Percentiles rank a stretch among this genome's conserved stretches.
Conservation (phyloP, 1,284 basidiomycete species). For the Microbotryomycetes sp. region DNA sequence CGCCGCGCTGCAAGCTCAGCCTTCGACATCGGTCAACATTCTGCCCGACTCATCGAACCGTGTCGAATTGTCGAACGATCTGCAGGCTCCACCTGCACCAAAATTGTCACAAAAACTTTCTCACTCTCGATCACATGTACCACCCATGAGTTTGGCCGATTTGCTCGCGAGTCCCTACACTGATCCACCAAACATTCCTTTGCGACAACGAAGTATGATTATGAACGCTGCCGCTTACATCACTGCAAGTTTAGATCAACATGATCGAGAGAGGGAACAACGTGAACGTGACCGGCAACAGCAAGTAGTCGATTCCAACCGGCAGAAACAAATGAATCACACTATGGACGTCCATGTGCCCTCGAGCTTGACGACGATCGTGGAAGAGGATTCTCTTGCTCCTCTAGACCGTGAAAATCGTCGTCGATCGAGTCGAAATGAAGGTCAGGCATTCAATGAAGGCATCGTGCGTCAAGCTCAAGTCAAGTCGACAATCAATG, state of each 20-base stretch:
- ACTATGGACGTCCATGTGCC: not conserved
- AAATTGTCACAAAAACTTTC: not conserved
- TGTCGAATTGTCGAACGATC: too few species aligned
- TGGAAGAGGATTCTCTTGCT: not conserved
- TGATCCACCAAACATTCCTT: conserved; percentile 22
- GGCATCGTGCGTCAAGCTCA: not conserved
- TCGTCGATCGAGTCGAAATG: not conserved
- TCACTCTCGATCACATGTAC: not conserved
- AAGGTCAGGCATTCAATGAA: not conserved
- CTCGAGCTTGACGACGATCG: not conserved
- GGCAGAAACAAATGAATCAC: conserved; percentile 1
- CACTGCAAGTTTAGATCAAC: not conserved
- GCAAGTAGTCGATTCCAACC: not conserved
- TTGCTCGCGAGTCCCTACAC: conserved; percentile 15
- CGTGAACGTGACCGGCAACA: not conserved
- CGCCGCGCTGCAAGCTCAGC: too few species aligned
- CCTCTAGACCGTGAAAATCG: not conserved
- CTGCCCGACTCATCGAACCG: not conserved
- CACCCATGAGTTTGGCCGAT: conserved; percentile 14
- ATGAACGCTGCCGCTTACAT: not conserved
- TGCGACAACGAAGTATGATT: conserved; percentile 5
- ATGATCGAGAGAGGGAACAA: not conserved
- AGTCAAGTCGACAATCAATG: not conserved
- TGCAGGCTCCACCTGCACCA: not conserved
- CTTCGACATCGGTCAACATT: not conserved